Evolutionary conservation across 2,329 filamentous ascomycete species (phyloP).

Genomic region (Stachybotrys chartarum): DNA sequence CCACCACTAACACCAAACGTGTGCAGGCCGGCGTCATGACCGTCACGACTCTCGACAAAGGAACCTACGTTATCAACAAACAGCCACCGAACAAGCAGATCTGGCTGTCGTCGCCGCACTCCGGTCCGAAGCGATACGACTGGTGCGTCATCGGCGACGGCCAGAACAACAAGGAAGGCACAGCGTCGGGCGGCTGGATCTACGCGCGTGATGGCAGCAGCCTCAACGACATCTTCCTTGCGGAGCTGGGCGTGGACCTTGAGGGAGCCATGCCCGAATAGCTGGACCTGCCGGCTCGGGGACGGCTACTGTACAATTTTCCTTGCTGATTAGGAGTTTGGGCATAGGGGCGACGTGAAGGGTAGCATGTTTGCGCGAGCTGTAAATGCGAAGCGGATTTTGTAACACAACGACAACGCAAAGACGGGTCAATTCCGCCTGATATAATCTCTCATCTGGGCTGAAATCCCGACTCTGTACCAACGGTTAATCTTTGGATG

Average conservation of each 20-base stretch:
- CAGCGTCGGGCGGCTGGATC: conserved; percentile 70
- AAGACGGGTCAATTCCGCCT: no score
- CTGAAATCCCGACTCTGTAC: no score
- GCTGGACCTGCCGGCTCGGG: background rate
- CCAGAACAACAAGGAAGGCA: conserved; percentile 70
- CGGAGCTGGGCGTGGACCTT: conserved; percentile 68
- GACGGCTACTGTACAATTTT: background rate
- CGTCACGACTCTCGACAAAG: conserved; percentile 59
- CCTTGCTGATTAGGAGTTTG: background rate
- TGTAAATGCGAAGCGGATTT: background rate
- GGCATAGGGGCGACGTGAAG: background rate
- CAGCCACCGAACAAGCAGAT: conserved; percentile 97
- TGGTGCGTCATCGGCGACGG: conserved; percentile 71
- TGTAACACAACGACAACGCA: background rate
- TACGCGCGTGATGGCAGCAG: conserved; percentile 79
- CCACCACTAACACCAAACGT: conserved; percentile 7
- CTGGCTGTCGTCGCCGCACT: conserved; percentile 88
- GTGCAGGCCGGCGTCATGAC: conserved; percentile 77
- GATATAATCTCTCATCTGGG: no score
- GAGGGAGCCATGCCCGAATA: conserved; percentile 18
- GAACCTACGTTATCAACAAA: conserved; percentile 95
- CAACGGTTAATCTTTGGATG: no score
- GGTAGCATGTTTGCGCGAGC: background rate
- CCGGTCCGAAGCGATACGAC: conserved; percentile 90
- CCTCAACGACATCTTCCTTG: conserved; percentile 62